Evolutionary conservation across 805 yeast species (phyloP), one percentile per base, ranked within the genome.

Genomic region (Priceomyces medius): DNA sequence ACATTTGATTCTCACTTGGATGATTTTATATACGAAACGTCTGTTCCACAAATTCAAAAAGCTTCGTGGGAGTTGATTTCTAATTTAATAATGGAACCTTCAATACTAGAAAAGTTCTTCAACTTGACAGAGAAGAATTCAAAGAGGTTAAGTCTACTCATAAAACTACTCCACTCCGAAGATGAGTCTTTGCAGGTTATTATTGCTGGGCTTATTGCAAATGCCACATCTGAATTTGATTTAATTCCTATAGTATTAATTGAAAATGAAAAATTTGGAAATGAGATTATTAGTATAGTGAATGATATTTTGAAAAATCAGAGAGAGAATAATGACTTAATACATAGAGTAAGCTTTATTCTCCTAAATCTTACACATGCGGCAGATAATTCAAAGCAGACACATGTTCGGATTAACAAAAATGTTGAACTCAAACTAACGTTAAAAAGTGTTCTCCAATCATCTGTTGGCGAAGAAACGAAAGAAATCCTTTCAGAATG

Each of bases 41-140:
- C 77, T 40, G 34, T 43, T 2, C 51, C 62, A 1, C 56, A 68
- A 40, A 57, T 85, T 3, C 87, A 82, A 54, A 65, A 77, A 37
- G 79, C 87, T 0, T 50, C 81, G 0, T 67, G 85, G 59, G 89
- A 85, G 52, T 70, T 85, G 13, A 58, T 83, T 7, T 76, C 84
- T 44, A 85, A 85, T 54, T 56, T 85, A 35, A 73, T 80, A 53
- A 64, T 42, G 28, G 60, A 58, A 20, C 74, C 74, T 0, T 35
- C 45, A 5, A 41, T 67, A 53, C 59, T 79, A 24, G 81, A 78
- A 1, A 77, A 78, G 45, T 74, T 84, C 50, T 85, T 85, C 64
- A 80, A 83, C 49, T 66, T 78, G 12, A 74, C 65, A 8, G 43
- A 45, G n/a, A 50, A 56, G 3, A 55, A 52, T 36, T 20, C 44